A percentile compares a stretch with the other conserved stretches of the same genome.
Conservation (phyloP, 805 yeast genomes). For the Suhomyces sp. region DNA sequence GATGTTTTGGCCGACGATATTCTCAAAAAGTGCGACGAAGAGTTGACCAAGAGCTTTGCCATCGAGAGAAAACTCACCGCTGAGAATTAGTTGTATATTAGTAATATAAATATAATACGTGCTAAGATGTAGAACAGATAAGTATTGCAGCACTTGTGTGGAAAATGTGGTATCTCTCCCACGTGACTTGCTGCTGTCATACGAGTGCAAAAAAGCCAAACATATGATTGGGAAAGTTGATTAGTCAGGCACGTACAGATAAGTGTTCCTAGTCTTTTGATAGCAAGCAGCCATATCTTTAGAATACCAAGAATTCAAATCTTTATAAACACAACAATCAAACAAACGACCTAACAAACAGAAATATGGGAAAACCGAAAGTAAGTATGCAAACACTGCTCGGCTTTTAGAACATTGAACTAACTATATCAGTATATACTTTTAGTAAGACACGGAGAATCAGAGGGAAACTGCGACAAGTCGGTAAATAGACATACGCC, state of each 20-base stretch:
- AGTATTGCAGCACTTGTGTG: not conserved
- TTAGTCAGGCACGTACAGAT: not conserved
- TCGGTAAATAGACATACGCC: slow-evolving; percentile 73
- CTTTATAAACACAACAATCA: not conserved
- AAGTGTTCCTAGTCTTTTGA: not conserved
- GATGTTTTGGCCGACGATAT: slow-evolving; percentile 68
- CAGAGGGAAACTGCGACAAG: slow-evolving; percentile 87
- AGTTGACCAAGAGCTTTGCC: slow-evolving; percentile 60
- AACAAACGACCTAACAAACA: not conserved
- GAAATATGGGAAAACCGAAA: slow-evolving; percentile 30
- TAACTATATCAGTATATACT: slow-evolving; percentile 52
- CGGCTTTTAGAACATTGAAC: not conserved
- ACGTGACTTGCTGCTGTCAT: not conserved
- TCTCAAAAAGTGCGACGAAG: slow-evolving; percentile 66
- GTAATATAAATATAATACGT: not conserved
- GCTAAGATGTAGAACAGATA: not conserved
- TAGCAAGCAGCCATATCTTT: no score
- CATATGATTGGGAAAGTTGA: not conserved
- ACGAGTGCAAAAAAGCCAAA: slow-evolving; percentile 1
- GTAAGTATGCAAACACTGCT: slow-evolving; percentile 17
- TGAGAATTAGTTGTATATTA: slow-evolving; percentile 1
- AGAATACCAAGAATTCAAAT: not conserved
- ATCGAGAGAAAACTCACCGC: slow-evolving; percentile 50
- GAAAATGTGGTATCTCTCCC: not conserved
- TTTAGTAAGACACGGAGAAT: slow-evolving; percentile 87